A percentile compares a stretch with the other conserved stretches of the same genome.
These are phyloP conservation scores for Brassica rapa DNA, from an alignment of 345 rosid genomes.

Conservation along the genomic window DNA sequence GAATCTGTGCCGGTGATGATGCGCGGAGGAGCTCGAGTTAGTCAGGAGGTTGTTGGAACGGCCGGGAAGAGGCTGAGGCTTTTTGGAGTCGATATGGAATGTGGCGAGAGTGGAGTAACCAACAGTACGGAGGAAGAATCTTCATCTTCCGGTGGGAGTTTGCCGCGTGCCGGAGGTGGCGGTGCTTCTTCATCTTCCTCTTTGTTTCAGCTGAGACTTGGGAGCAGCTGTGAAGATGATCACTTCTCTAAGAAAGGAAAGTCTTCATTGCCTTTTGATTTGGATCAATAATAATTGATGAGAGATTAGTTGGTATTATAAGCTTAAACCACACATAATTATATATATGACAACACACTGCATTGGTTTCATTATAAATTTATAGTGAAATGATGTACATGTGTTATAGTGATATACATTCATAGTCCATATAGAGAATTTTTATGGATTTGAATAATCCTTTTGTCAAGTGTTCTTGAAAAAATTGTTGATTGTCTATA, in stretches of 20 bases:
- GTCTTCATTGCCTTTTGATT: conserved; percentile 65
- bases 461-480: conserved; percentile 9
- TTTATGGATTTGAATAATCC: conserved; percentile 6
- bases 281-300: conserved; percentile 49
- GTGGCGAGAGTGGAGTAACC: conserved; percentile 47
- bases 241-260: conserved; percentile 58
- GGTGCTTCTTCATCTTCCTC: conserved; percentile 21
- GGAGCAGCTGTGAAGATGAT: conserved; percentile 24
- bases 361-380: conserved; percentile 21
- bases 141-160: conserved; percentile 39
- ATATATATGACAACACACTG: conserved; percentile 30
- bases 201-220: conserved; percentile 37
- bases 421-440: conserved; percentile 1
- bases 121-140: conserved; percentile 54
- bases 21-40: conserved; percentile 31
- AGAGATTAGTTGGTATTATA: conserved; percentile 17
- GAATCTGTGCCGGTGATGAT: conserved; percentile 43
- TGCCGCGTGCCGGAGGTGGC: conserved; percentile 33
- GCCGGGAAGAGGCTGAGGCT: conserved; percentile 59
- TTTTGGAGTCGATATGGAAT: conserved; percentile 76
- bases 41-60: conserved; percentile 16
- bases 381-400: not conserved
- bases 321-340: conserved; percentile 24
- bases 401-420: not conserved
- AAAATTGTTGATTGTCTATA: conserved; percentile 10